A percentile compares a stretch with the other conserved stretches of the same genome.
These are phyloP conservation scores for Periconia macrospinosa DNA, from an alignment of 2,329 filamentous ascomycete species.

Conservation along the genomic window DNA sequence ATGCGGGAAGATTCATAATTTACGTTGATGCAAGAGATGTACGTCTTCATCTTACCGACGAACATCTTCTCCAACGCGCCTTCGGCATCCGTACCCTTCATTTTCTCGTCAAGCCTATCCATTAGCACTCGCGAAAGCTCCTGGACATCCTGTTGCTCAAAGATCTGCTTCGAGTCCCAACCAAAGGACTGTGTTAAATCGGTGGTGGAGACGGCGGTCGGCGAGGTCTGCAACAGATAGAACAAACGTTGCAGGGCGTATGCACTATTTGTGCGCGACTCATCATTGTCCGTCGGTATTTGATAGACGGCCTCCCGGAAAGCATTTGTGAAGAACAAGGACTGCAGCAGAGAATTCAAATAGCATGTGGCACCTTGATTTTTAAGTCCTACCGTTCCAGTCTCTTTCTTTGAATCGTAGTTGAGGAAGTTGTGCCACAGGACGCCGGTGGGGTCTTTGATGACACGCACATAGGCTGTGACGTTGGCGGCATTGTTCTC, in stretches of 20 bases:
- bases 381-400: constrained; percentile 92
- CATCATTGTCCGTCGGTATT: constrained; percentile 88
- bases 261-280: constrained; percentile 81
- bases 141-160: constrained; percentile 98
- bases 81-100: constrained; percentile 94
- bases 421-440: constrained; percentile 90
- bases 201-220: constrained; percentile 80
- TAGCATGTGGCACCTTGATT: constrained; percentile 83
- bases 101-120: constrained; percentile 94
- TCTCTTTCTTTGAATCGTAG: constrained; percentile 99
- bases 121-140: constrained; percentile 95
- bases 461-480: constrained; percentile 78
- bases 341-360: constrained; percentile 53
- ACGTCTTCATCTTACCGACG: constrained; percentile 97
- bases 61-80: constrained; percentile 89
- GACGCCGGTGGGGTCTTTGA: constrained; percentile 86
- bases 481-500: constrained; percentile 78
- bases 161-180: constrained; percentile 97
- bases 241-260: constrained; percentile 93
- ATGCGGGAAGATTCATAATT: constrained; percentile 94
- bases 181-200: constrained; percentile 96
- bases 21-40: constrained; percentile 98
- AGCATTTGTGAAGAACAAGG: constrained; percentile 65
- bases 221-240: constrained; percentile 89
- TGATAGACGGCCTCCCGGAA: constrained; percentile 98